Evolutionary conservation across 345 rosid genomes (phyloP), one percentile per base, ranked within the genome.

Genomic region (Populus euphratica): DNA sequence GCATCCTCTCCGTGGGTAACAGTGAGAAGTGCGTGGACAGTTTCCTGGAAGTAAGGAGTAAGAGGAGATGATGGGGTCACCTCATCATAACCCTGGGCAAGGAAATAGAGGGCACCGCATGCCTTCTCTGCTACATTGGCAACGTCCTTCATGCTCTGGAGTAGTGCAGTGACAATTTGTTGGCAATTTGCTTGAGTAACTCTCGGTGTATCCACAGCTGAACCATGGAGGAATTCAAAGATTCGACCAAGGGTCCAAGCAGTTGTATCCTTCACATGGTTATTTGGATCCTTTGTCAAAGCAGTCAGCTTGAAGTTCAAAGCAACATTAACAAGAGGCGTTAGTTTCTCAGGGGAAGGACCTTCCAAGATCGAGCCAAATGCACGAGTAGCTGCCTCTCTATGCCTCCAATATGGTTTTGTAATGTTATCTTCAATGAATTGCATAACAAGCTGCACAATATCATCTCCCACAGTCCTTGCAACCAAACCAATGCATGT

Each of bases 201-300:
- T 77, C 88, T 84, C 14, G 92, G 90, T 62, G 91, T 81, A 78
- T 81, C 93, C 18, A 88, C 33, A 65, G 88, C 81, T 73, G 93
- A 91, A 75, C 96, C 93, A 78, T 88, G 93, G 14, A 91, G 89
- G 47, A 90, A 91, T 81, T 91, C 96, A 75, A 91, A 91, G 73
- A 91, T 91, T 76, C 96, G 86, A 31, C 96, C 96, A 72, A 91
- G 86, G 35, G 96, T 90, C 96, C 90, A 87, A 7, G 89, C 89
- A 29, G 89, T 86, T 6, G 89, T 86, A 77, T 86, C 89, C 74
- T 86, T 86, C 66, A 87, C 90, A 59, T 87, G 90, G 81, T 79
- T 83, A 80, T 80, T 85, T 41, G 88, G 88, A 65, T 87, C 90
- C 69, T 85, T 81, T 10, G 81, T 69, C 63, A 87, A 68, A 23